Conservation (phyloP, 2,329 filamentous ascomycete species). For the Cladosporium sp. region DNA sequence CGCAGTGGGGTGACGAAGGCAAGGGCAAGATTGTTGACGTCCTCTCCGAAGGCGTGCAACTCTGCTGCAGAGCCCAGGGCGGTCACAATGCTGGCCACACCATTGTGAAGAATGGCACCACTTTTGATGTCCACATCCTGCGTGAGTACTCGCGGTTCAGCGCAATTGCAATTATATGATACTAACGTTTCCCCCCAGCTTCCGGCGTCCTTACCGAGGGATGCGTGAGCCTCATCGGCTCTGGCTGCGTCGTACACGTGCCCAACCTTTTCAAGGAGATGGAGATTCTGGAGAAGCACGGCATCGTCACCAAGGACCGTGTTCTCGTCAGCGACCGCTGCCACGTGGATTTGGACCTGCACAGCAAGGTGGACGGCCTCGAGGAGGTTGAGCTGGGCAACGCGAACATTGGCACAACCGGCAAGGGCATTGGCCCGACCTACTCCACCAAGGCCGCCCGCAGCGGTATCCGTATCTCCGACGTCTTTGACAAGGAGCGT, state of each 20-base stretch:
- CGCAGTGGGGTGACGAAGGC: constrained; percentile 57
- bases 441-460: constrained; percentile 62
- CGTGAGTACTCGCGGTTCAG: constrained; percentile 25
- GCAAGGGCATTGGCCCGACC: constrained; percentile 48
- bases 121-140: constrained; percentile 57
- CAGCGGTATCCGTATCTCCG: constrained; percentile 61
- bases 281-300: constrained; percentile 55
- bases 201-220: constrained; percentile 68
- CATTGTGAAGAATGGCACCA: constrained; percentile 39
- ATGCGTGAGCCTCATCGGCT: constrained; percentile 66
- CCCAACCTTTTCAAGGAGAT: constrained; percentile 64
- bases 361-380: constrained; percentile 63
- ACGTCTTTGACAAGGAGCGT: constrained; percentile 61
- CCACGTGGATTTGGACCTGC: constrained; percentile 61
- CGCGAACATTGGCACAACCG: constrained; percentile 48
- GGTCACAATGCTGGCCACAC: constrained; percentile 57
- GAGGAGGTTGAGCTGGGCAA: constrained; percentile 51
- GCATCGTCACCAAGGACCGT: constrained; percentile 53
- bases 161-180: neutral
- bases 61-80: constrained; percentile 56
- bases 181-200: constrained; percentile 33
- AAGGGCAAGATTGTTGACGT: constrained; percentile 56
- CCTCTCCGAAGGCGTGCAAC: constrained; percentile 42
- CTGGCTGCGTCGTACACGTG: constrained; percentile 63
- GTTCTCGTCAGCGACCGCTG: constrained; percentile 61